These are phyloP conservation scores for Geotrichum carabidarum DNA, from an alignment of 1,139 yeast genomes.

Conservation along the genomic window DNA sequence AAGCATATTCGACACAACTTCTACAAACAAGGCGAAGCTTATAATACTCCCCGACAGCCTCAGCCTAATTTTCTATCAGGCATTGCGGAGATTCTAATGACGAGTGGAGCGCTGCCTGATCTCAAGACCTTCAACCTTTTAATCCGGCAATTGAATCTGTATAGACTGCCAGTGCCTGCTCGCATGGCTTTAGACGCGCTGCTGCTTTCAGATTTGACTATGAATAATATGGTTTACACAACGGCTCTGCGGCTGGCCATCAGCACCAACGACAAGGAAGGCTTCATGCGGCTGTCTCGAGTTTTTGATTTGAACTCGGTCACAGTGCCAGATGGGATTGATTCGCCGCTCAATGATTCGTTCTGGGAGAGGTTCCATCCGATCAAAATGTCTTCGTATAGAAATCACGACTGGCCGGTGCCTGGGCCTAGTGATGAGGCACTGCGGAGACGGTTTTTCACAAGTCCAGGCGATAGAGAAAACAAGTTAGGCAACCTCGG, in stretches of 20 bases:
- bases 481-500: neutral
- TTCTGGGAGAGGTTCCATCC: conserved; percentile 17
- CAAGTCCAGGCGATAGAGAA: neutral
- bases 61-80: conserved; percentile 8
- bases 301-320: conserved; percentile 19
- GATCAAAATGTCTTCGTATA: conserved; percentile 14
- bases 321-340: conserved; percentile 12
- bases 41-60: neutral
- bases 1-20: neutral
- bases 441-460: conserved; percentile 19
- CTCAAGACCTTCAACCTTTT: conserved; percentile 25
- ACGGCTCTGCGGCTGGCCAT: conserved; percentile 25
- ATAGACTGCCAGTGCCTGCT: conserved; percentile 28
- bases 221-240: conserved; percentile 23
- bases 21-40: neutral
- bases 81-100: conserved; percentile 22
- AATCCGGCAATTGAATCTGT: conserved; percentile 24
- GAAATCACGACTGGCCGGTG: conserved; percentile 13
- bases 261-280: conserved; percentile 20
- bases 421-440: conserved; percentile 10
- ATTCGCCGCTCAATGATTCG: conserved; percentile 14
- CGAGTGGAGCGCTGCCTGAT: conserved; percentile 26
- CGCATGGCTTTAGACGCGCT: conserved; percentile 28
- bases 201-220: conserved; percentile 24
- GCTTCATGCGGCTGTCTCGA: conserved; percentile 23